phyloP scores from a whole-genome alignment of 2,329 filamentous ascomycete genomes.

The Diaporthe vexans region DNA sequence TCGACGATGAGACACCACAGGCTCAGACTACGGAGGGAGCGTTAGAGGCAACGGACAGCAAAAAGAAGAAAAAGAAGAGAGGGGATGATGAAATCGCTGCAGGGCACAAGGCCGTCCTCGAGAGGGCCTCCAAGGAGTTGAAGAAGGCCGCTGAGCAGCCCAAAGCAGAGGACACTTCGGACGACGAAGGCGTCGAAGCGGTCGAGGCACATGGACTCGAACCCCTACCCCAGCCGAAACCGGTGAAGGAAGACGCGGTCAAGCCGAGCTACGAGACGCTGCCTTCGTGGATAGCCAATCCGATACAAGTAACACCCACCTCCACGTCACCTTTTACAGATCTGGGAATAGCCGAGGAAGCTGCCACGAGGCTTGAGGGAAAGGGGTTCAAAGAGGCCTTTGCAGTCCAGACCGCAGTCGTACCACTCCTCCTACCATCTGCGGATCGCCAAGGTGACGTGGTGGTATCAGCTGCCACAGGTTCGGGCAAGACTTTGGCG shows the following conservation, averaged over 20 bases:
- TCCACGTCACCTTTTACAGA: slow-evolving; percentile 72
- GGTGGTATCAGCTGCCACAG: slow-evolving; percentile 92
- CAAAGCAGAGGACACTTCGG: slow-evolving; percentile 47
- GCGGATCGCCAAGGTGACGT: slow-evolving; percentile 80
- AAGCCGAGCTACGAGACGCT: slow-evolving; percentile 82
- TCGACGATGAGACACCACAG: neutral
- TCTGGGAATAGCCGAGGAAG: slow-evolving; percentile 73
- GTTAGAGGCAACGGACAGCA: neutral
- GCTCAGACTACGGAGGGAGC: neutral
- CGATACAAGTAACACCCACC: slow-evolving; percentile 76
- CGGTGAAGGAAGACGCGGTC: slow-evolving; percentile 67
- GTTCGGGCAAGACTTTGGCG: slow-evolving; percentile 94
- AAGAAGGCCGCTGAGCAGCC: slow-evolving; percentile 52
- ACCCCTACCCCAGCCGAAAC: slow-evolving; percentile 84
- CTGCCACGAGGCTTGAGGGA: slow-evolving; percentile 73
- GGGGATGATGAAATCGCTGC: slow-evolving; percentile 46
- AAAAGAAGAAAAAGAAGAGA: slow-evolving; percentile 33
- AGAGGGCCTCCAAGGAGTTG: slow-evolving; percentile 47
- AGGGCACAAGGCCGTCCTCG: slow-evolving; percentile 50
- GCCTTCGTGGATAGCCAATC: slow-evolving; percentile 84
- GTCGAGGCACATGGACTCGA: slow-evolving; percentile 76
- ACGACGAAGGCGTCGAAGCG: slow-evolving; percentile 48
- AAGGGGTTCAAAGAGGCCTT: slow-evolving; percentile 80
- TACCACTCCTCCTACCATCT: slow-evolving; percentile 83
- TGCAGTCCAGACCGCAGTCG: slow-evolving; percentile 82